Conservation (phyloP, 352 stramenopile species). For the Globisporangium mamillatum region DNA sequence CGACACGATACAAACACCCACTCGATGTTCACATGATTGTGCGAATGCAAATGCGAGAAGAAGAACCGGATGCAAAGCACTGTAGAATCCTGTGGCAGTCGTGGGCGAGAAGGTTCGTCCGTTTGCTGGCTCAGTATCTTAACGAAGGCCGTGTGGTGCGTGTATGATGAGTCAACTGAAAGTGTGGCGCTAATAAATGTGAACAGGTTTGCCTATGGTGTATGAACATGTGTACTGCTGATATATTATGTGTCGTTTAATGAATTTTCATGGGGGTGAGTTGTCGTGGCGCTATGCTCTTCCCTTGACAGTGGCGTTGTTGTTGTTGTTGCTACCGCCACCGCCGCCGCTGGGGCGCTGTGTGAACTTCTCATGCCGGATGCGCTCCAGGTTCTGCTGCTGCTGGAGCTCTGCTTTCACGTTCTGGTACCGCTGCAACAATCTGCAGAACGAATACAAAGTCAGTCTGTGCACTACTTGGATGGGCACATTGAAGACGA, state of each 20-base stretch:
- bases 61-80: not conserved
- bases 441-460: conserved; percentile 21
- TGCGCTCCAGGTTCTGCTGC: conserved; percentile 93
- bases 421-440: conserved; percentile 94
- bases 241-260: conserved; percentile 8
- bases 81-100: not conserved
- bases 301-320: conserved; percentile 15
- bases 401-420: conserved; percentile 94
- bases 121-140: not conserved
- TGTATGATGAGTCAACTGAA: not conserved
- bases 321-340: not conserved
- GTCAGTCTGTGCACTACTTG: not conserved
- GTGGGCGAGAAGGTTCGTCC: not conserved
- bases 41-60: not conserved
- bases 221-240: not conserved
- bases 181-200: not conserved
- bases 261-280: not conserved
- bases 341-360: conserved; percentile 33
- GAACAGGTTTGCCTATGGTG: conserved; percentile 10
- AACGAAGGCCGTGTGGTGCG: not conserved
- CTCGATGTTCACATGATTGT: not conserved
- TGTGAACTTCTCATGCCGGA: conserved; percentile 78
- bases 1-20: not conserved
- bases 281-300: conserved; percentile 10
- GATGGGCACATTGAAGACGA: not conserved